Base-by-base conservation (phyloP, 2,329 filamentous ascomycete species). In the Ascochyta lentis region DNA sequence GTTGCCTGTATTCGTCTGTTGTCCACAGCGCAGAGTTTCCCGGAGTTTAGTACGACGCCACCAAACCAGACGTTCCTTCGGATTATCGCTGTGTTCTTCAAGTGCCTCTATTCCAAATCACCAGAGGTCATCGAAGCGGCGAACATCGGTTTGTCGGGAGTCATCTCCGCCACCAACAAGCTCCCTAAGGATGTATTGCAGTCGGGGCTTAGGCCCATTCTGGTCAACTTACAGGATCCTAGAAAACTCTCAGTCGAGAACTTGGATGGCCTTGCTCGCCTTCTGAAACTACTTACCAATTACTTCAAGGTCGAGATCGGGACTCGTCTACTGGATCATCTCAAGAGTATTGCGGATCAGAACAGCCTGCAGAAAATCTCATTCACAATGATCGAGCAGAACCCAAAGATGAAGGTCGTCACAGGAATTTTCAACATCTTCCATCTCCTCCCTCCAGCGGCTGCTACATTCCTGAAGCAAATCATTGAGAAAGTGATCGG, bases 281-380 rank as follows among this genome's bases (percentile, higher is more conserved):
- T 99, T 1, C 78, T 99, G 57, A 94, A 95, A 61, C 82, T 99
- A 2, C 81, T 99, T 16, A 99, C 94, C 0, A 98, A 95, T 56
- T 99, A 99, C 75, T 99, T 99, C 78, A 99, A 99, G 77, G 93
- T 98, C 0, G 95, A 99, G 73, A 99, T 99, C 49, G 96, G 95
- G 6, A 86, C 91, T 22, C 86, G 95, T 23, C 79, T 99, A n/a
- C 82, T 99, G 9, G 94, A 98, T 61, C 95, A 99, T 68, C 89
- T 97, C 77, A 94, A 94, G 71, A 86, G 89, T 10, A 92, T 99
- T 61, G 93, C 94, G 1, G 92, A 97, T 55, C 85, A 90, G 3
- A 83, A 81, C 47, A 84, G 87, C 13, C 80, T 98, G 63, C 93
- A 98, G 73, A 91, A 93, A 68, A 91, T 95, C 1, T 97, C 94